Evolutionary conservation across 192 early-diverging fungal species (phyloP).

Genomic region (Coemansia sp.): DNA sequence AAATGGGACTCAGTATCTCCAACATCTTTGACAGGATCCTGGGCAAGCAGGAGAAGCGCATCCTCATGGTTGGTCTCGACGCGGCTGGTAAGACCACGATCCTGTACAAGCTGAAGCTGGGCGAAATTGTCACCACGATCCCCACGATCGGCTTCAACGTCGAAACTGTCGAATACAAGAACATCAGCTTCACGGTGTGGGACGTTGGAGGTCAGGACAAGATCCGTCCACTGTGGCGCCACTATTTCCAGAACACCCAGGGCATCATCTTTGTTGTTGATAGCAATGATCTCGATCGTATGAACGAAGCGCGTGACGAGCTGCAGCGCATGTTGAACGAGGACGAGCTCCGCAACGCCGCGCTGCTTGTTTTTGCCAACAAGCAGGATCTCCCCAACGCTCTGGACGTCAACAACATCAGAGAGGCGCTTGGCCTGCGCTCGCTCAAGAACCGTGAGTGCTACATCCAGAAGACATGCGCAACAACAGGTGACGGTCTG

Average conservation of each 20-base stretch:
- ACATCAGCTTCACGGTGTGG: slow-evolving; percentile 98
- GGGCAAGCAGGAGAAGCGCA: slow-evolving; percentile 94
- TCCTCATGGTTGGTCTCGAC: slow-evolving; percentile 94
- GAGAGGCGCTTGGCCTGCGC: slow-evolving; percentile 88
- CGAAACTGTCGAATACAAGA: slow-evolving; percentile 97
- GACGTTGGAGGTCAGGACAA: slow-evolving; percentile 99
- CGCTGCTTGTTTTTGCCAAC: slow-evolving; percentile 95
- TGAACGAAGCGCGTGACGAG: slow-evolving; percentile 91
- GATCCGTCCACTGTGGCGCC: slow-evolving; percentile 97
- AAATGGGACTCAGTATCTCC: slow-evolving; percentile 88
- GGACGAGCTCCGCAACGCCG: slow-evolving; percentile 89
- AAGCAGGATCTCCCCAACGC: slow-evolving; percentile 99
- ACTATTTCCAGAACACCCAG: slow-evolving; percentile 98
- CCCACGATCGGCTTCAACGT: slow-evolving; percentile 99
- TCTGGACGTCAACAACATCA: slow-evolving; percentile 92
- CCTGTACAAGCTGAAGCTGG: slow-evolving; percentile 97
- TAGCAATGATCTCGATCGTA: slow-evolving; percentile 94
- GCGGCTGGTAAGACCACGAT: slow-evolving; percentile 99
- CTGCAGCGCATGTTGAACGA: slow-evolving; percentile 94
- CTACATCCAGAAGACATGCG: slow-evolving; percentile 94
- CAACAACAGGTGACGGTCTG: slow-evolving; percentile 92
- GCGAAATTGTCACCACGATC: slow-evolving; percentile 98
- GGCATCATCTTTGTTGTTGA: slow-evolving; percentile 98
- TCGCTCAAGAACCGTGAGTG: slow-evolving; percentile 78
- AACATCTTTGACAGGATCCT: slow-evolving; percentile 73